Percentiles rank a stretch among this genome's conserved stretches.
Evolutionary conservation across 2,329 filamentous ascomycete genomes (phyloP).

Genomic region (Cryphonectria naterciae): DNA sequence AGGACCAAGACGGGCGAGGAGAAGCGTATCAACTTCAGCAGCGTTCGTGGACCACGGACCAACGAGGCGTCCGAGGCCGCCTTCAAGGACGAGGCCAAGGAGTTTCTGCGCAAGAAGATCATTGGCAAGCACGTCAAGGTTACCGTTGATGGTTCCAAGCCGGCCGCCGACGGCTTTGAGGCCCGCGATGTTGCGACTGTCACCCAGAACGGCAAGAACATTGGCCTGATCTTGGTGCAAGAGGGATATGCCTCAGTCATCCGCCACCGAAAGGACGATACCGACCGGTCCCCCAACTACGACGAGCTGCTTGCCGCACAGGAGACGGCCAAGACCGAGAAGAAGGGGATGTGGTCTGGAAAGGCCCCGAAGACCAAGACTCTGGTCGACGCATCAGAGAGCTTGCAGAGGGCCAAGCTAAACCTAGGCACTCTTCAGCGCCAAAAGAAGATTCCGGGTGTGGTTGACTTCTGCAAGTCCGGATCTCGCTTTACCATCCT

Average conservation of each 20-base stretch:
- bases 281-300: conserved; percentile 91
- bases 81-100: conserved; percentile 92
- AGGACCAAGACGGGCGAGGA: conserved; percentile 83
- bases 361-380: conserved; percentile 84
- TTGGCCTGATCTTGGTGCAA: conserved; percentile 84
- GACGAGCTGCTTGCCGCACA: conserved; percentile 84
- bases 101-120: conserved; percentile 88
- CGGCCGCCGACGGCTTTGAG: conserved; percentile 87
- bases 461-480: conserved; percentile 98
- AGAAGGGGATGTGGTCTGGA: conserved; percentile 93
- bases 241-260: conserved; percentile 93
- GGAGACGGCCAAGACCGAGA: conserved; percentile 80
- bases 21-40: conserved; percentile 90
- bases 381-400: conserved; percentile 90
- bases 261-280: conserved; percentile 91
- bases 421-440: conserved; percentile 85
- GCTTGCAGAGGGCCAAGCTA: conserved; percentile 91
- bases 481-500: conserved; percentile 91
- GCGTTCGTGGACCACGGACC: conserved; percentile 88
- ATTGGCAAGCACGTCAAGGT: conserved; percentile 96
- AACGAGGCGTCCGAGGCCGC: conserved; percentile 85
- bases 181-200: conserved; percentile 94
- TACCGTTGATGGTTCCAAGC: conserved; percentile 86
- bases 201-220: conserved; percentile 80
- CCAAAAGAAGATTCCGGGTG: conserved; percentile 87